phyloP scores from a whole-genome alignment of 192 early-diverging fungal species.

The Coemansia sp. region DNA sequence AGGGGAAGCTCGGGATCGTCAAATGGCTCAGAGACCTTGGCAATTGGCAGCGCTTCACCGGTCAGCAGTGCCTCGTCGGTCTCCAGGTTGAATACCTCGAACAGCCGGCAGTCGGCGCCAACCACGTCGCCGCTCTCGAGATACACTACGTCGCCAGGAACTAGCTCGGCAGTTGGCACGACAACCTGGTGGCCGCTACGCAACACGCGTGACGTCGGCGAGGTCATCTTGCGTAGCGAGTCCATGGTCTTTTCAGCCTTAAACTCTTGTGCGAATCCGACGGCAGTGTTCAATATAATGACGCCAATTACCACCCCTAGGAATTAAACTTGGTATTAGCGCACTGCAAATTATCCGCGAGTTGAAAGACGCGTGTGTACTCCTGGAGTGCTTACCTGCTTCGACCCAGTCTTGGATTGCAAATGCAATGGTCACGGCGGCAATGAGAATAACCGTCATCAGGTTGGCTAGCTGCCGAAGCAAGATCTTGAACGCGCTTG shows the following conservation, averaged over 20 bases:
- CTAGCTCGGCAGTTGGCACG: constrained; percentile 73
- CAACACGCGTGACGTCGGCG: constrained; percentile 82
- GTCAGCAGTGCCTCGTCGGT: constrained; percentile 90
- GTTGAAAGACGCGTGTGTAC: background rate
- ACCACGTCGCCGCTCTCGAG: constrained; percentile 93
- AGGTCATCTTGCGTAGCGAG: constrained; percentile 80
- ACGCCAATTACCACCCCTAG: constrained; percentile 76
- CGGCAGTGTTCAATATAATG: constrained; percentile 78
- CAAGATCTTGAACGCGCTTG: constrained; percentile 60
- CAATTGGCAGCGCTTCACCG: constrained; percentile 81
- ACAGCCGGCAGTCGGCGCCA: constrained; percentile 85
- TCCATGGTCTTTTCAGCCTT: constrained; percentile 94
- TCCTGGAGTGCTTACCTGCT: constrained; percentile 41
- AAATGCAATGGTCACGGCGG: constrained; percentile 62
- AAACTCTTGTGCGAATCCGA: constrained; percentile 95
- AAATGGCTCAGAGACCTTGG: constrained; percentile 66
- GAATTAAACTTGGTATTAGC: background rate
- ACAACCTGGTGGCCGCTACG: constrained; percentile 71
- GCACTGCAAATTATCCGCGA: background rate
- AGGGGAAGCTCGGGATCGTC: constrained; percentile 66
- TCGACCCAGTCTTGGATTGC: constrained; percentile 63
- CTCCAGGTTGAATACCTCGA: constrained; percentile 82
- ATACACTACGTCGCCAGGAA: constrained; percentile 88
- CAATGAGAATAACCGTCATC: constrained; percentile 64
- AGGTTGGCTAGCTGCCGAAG: constrained; percentile 63